Evolutionary conservation across 1,284 basidiomycete genomes (phyloP), one percentile per base, ranked within the genome.

Genomic region (Austroboletus novae-zelandiae): DNA sequence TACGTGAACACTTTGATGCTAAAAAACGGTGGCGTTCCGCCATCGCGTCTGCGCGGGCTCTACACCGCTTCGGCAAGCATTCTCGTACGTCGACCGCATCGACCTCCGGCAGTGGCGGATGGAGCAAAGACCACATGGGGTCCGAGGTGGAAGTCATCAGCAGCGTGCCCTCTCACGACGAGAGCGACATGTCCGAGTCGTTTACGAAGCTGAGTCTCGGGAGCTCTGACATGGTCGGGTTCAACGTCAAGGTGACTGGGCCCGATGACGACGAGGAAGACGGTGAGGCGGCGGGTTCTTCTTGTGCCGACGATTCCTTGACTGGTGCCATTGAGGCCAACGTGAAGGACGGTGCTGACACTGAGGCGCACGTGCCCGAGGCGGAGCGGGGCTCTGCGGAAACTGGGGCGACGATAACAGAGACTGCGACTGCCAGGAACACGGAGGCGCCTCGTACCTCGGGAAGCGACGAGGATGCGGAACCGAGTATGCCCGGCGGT

Each of bases 1-100:
- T 94, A 43, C 84, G 87, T 29, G 84, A 89, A 30, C 83, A 93
- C 73, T 92, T 91, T 68, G 76, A 89, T 60, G 77, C 89, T 0
- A 76, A 75, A 31, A 81, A 80, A 1, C 77, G 77, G 41, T 91
- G 89, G 89, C 76, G 78, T 42, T 71, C 74, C 4, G 89, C 85
- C 5, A 89, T 91, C 56, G 68, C 75, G 23, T 77, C 80, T 46
- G 81, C 83, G 11, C 78, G 83, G 27, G 84, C 81, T 1, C 9
- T 84, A 18, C 64, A 73, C 27, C 76, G 83, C 34, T 66, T 80
- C 43, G 81, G 79, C 55, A 78, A 75, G 27, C 58, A 69, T 23
- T 63, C 65, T 4, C 66, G 69, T 39, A 49, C 57, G 5, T 58
- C 59, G 39, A 69, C 64, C 40, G 62, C 57, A 27, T 69, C 66